A percentile compares a stretch with the other conserved stretches of the same genome.
Evolutionary conservation across 306 rosid genomes (phyloP).

Genomic region (Urtica urens): DNA sequence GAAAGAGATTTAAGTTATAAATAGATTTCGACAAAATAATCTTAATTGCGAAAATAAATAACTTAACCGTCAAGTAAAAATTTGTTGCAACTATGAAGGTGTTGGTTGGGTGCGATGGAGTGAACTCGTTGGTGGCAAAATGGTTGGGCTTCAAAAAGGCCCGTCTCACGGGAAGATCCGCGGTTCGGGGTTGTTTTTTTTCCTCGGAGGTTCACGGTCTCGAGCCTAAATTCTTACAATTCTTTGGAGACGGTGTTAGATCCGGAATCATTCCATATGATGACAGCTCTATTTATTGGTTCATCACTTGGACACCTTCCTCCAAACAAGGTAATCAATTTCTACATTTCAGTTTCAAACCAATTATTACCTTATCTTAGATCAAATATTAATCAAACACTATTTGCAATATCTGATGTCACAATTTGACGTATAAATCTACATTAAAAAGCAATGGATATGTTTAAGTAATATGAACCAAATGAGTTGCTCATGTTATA

Average conservation of each 20-base stretch:
- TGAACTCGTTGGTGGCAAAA: conserved; percentile 19
- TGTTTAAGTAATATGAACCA: too few species aligned
- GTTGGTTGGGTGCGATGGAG: conserved; percentile 24
- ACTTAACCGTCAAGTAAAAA: too few species aligned
- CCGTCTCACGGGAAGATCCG: conserved; percentile 17
- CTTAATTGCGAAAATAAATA: too few species aligned
- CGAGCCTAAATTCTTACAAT: conserved; percentile 10
- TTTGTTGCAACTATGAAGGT: too few species aligned
- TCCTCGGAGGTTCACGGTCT: conserved; percentile 11
- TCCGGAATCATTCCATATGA: conserved; percentile 22
- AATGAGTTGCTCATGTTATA: too few species aligned
- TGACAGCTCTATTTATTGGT: conserved; percentile 16
- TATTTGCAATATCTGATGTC: too few species aligned
- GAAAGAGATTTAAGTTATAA: too few species aligned
- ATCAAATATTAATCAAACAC: too few species aligned
- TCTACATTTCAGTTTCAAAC: not conserved
- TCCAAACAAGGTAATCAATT: not conserved
- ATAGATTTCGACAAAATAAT: too few species aligned
- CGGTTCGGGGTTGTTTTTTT: conserved; percentile 5
- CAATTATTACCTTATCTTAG: too few species aligned
- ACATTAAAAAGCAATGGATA: too few species aligned
- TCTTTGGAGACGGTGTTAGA: conserved; percentile 18
- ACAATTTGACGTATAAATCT: too few species aligned
- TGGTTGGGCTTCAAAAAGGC: conserved; percentile 18
- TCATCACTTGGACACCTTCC: conserved; percentile 17